A percentile compares a stretch with the other conserved stretches of the same genome.
Conservation (phyloP, 2,329 filamentous ascomycete species). For the Sclerotinia subarctica region DNA sequence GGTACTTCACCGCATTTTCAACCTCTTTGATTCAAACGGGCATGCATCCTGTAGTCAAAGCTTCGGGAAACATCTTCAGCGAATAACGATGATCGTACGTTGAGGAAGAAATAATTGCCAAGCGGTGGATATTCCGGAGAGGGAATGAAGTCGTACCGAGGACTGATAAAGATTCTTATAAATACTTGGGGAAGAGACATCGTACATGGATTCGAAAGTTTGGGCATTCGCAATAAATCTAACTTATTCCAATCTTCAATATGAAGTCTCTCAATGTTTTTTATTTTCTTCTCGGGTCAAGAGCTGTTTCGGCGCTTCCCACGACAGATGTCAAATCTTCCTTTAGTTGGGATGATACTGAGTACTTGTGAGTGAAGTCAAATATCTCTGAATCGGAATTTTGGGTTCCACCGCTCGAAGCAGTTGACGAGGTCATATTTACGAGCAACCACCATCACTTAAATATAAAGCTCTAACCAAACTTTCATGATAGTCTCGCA, state of each 20-base stretch:
- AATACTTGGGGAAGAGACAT: neutral
- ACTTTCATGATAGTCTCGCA: conserved; percentile 39
- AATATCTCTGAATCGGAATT: neutral
- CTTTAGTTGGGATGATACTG: conserved; percentile 14
- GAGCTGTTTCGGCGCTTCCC: neutral
- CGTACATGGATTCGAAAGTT: neutral
- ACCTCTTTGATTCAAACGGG: neutral
- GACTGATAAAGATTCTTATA: neutral
- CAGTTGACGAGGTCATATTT: neutral
- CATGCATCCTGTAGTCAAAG: neutral
- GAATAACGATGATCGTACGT: neutral
- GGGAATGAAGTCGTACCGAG: neutral
- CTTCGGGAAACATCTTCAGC: neutral
- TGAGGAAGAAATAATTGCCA: neutral
- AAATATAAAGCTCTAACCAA: neutral
- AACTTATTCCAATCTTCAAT: neutral
- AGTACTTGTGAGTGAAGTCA: conserved; percentile 14
- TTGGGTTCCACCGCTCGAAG: too few relatives aligned
- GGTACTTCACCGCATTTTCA: neutral
- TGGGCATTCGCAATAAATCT: neutral
- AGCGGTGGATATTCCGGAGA: neutral
- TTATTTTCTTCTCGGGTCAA: neutral
- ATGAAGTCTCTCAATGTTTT: conserved; percentile 4
- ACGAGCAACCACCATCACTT: neutral
- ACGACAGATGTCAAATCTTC: neutral